Evolutionary conservation across 2,329 filamentous ascomycete species (phyloP).

Genomic region (Fusarium bactridioides): DNA sequence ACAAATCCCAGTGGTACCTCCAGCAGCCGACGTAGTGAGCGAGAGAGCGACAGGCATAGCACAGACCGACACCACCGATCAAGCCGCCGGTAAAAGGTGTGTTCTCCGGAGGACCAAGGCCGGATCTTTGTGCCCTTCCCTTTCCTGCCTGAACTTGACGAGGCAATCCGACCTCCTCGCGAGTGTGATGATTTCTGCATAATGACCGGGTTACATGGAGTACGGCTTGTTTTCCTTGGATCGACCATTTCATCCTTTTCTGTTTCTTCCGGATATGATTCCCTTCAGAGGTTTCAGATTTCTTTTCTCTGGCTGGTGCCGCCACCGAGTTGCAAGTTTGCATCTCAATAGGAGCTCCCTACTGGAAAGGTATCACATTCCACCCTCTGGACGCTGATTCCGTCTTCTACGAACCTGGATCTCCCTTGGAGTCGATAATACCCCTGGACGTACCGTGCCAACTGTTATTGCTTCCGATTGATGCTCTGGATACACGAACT

Average conservation of each 20-base stretch:
- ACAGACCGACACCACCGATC: slow-evolving; percentile 51
- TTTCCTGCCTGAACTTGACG: slow-evolving; percentile 33
- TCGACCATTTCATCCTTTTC: slow-evolving; percentile 39
- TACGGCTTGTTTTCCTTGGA: slow-evolving; percentile 40
- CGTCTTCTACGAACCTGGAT: slow-evolving; percentile 31
- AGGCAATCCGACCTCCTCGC: slow-evolving; percentile 33
- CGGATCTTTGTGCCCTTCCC: slow-evolving; percentile 26
- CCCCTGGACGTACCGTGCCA: slow-evolving; percentile 36
- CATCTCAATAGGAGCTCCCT: slow-evolving; percentile 37
- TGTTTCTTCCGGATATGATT: slow-evolving; percentile 38
- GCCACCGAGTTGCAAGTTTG: slow-evolving; percentile 43
- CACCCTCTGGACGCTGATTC: slow-evolving; percentile 32
- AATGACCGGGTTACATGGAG: slow-evolving; percentile 42
- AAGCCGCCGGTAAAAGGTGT: slow-evolving; percentile 46
- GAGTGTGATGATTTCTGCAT: slow-evolving; percentile 45
- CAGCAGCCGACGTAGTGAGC: slow-evolving; percentile 52
- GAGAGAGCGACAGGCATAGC: slow-evolving; percentile 52
- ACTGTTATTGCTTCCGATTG: slow-evolving; percentile 39
- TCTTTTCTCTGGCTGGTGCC: slow-evolving; percentile 39
- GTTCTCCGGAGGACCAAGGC: slow-evolving; percentile 28
- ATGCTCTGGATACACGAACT: slow-evolving; percentile 32
- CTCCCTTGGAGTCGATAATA: slow-evolving; percentile 33
- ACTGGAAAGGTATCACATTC: slow-evolving; percentile 38
- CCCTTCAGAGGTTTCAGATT: slow-evolving; percentile 31
- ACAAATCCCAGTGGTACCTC: slow-evolving; percentile 48